A percentile compares a stretch with the other conserved stretches of the same genome.
Conservation (phyloP, 495 filamentous ascomycete species). For the Aspergillus mulundensis region DNA sequence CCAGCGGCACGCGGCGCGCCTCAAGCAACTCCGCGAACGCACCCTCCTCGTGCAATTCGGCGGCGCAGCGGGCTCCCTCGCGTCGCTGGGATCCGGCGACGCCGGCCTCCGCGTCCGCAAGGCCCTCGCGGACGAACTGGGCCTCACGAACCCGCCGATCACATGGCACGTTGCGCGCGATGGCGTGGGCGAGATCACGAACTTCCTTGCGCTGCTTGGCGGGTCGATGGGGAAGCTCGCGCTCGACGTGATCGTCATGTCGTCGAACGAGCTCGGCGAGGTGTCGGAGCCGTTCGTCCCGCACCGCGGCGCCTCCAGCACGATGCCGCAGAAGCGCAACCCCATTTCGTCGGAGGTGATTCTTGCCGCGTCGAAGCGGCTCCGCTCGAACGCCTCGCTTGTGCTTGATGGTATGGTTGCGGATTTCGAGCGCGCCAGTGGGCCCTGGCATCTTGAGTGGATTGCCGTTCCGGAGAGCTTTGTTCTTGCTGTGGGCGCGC, state of each 20-base stretch:
- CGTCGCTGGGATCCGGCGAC: slow-evolving; percentile 33
- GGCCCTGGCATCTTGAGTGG: slow-evolving; percentile 55
- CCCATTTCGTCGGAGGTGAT: slow-evolving; percentile 53
- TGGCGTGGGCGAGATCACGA: slow-evolving; percentile 46
- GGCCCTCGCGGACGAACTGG: slow-evolving; percentile 36
- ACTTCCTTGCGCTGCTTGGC: slow-evolving; percentile 47
- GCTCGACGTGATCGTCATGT: slow-evolving; percentile 54
- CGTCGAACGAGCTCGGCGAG: slow-evolving; percentile 50
- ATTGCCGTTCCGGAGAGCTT: slow-evolving; percentile 50
- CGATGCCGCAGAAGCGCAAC: slow-evolving; percentile 55
- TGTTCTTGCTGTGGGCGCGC: slow-evolving; percentile 45
- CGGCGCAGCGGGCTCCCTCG: slow-evolving; percentile 46
- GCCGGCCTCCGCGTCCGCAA: slow-evolving; percentile 37
- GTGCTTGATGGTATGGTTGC: slow-evolving; percentile 52
- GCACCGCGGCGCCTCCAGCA: slow-evolving; percentile 49
- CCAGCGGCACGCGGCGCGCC: slow-evolving; percentile 38
- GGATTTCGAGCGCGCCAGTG: slow-evolving; percentile 51
- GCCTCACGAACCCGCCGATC: slow-evolving; percentile 37
- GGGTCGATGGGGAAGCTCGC: slow-evolving; percentile 49
- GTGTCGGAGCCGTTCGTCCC: slow-evolving; percentile 53
- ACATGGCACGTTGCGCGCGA: slow-evolving; percentile 48
- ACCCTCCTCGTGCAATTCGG: slow-evolving; percentile 45
- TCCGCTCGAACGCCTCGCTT: slow-evolving; percentile 45
- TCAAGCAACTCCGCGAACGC: slow-evolving; percentile 33
- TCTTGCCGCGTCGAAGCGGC: slow-evolving; percentile 46